Conservation (phyloP, 2,329 filamentous ascomycete genomes). For the Trichoderma harzianum region DNA sequence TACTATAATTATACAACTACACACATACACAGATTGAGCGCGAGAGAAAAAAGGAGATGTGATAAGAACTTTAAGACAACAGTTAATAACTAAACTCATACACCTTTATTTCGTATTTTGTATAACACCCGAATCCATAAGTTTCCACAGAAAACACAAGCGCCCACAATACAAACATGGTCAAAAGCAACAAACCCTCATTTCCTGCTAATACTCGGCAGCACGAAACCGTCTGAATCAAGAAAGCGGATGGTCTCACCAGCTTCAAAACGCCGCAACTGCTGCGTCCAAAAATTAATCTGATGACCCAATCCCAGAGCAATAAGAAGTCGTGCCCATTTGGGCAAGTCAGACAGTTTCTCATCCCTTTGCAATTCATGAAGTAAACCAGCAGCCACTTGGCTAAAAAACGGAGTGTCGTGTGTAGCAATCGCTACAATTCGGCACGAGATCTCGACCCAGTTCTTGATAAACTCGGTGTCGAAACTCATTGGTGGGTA, state of each 20-base stretch:
- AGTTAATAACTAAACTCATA: neutral
- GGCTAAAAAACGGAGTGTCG: conserved; percentile 3
- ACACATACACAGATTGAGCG: neutral
- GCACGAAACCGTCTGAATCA: conserved; percentile 14
- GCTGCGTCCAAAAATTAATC: conserved; percentile 22
- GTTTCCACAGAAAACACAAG: neutral
- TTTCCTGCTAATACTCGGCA: neutral
- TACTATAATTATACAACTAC: neutral
- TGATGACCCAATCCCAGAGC: conserved; percentile 20
- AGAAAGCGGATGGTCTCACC: conserved; percentile 20
- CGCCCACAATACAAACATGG: neutral
- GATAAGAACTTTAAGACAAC: neutral
- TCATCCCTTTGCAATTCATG: neutral
- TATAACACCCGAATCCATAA: neutral
- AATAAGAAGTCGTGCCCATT: conserved; percentile 13
- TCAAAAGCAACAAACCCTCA: neutral
- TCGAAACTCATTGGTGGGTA: conserved; percentile 30
- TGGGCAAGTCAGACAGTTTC: neutral
- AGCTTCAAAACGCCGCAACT: conserved; percentile 19
- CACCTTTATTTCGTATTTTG: neutral
- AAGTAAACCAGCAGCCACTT: neutral
- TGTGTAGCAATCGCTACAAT: conserved; percentile 22
- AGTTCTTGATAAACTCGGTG: conserved; percentile 22
- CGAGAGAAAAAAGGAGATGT: neutral
- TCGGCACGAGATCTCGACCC: conserved; percentile 22